A percentile compares a stretch with the other conserved stretches of the same genome.
These are phyloP conservation scores for Ustilago xerochloae DNA, from an alignment of 1,284 basidiomycete species.

Conservation along the genomic window DNA sequence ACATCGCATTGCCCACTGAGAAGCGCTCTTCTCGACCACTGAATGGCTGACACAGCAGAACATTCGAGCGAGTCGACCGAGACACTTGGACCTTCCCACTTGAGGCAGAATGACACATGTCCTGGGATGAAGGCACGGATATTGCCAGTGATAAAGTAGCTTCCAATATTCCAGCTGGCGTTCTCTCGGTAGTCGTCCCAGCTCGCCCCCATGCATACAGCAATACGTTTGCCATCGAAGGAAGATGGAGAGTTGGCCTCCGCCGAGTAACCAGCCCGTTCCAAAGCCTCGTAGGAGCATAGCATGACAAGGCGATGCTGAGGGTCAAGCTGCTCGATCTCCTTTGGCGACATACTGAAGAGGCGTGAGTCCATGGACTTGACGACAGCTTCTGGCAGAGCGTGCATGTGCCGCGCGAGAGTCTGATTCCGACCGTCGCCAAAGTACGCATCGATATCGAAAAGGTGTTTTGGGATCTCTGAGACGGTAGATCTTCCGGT, in stretches of 20 bases:
- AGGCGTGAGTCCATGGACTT: conserved; percentile 49
- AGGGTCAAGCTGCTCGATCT: conserved; percentile 55
- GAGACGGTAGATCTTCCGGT: conserved; percentile 34
- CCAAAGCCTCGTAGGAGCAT: conserved; percentile 48
- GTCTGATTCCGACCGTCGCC: conserved; percentile 44
- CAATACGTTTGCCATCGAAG: conserved; percentile 46
- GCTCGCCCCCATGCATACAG: conserved; percentile 39
- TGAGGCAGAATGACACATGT: conserved; percentile 37
- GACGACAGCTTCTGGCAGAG: conserved; percentile 31
- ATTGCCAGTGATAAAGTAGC: conserved; percentile 57
- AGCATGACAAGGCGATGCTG: conserved; percentile 50
- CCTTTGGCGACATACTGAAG: conserved; percentile 53
- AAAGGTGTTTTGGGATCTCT: conserved; percentile 45
- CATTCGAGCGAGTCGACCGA: conserved; percentile 48
- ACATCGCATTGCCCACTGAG: conserved; percentile 48
- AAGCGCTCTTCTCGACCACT: conserved; percentile 42
- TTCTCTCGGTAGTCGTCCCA: conserved; percentile 59
- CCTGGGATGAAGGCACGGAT: conserved; percentile 56
- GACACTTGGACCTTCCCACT: conserved; percentile 45
- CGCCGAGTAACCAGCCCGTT: conserved; percentile 43
- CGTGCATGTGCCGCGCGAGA: conserved; percentile 44
- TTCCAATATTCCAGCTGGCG: conserved; percentile 43
- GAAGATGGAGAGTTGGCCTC: conserved; percentile 40
- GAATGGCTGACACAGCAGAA: conserved; percentile 37
- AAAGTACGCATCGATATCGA: conserved; percentile 47